Evolutionary conservation across 2,329 filamentous ascomycete genomes (phyloP).

Genomic region (Arthrobotrys entomopaga): DNA sequence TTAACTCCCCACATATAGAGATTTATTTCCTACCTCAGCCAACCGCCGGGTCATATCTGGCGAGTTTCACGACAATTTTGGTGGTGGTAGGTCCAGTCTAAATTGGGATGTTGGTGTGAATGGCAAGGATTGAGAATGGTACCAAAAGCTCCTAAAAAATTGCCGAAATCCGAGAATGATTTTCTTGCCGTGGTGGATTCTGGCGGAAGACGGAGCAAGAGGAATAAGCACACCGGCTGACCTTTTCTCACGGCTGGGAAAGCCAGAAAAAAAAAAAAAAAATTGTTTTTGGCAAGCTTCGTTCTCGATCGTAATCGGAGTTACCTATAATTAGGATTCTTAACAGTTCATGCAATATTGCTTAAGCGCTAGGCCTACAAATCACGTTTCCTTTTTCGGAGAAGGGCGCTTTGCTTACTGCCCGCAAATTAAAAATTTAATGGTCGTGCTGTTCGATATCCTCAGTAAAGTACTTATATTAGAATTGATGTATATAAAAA

Average conservation of each 20-base stretch:
- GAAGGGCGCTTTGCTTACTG: too few relatives aligned
- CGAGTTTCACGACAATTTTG: conserved; percentile 27
- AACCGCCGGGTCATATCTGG: conserved; percentile 31
- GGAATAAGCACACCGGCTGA: conserved; percentile 10
- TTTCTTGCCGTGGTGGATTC: neutral
- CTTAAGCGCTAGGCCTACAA: too few relatives aligned
- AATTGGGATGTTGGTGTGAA: conserved; percentile 25
- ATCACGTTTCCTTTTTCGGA: too few relatives aligned
- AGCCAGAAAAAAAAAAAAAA: neutral
- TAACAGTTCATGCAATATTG: too few relatives aligned
- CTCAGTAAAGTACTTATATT: too few relatives aligned
- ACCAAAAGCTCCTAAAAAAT: conserved; percentile 4
- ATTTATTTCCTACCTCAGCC: conserved; percentile 3
- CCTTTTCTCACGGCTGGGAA: neutral
- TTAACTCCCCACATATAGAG: neutral
- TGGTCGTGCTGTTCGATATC: neutral
- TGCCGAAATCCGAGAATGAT: conserved; percentile 40
- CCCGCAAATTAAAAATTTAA: too few relatives aligned
- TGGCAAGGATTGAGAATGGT: conserved; percentile 22
- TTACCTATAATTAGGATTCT: too few relatives aligned
- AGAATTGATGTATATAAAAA: too few relatives aligned
- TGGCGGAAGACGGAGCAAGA: too few relatives aligned
- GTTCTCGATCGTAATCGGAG: neutral
- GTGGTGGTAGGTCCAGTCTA: conserved; percentile 18
- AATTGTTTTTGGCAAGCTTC: neutral